phyloP scores from a whole-genome alignment of 345 rosid species.

The Acer negundo region DNA sequence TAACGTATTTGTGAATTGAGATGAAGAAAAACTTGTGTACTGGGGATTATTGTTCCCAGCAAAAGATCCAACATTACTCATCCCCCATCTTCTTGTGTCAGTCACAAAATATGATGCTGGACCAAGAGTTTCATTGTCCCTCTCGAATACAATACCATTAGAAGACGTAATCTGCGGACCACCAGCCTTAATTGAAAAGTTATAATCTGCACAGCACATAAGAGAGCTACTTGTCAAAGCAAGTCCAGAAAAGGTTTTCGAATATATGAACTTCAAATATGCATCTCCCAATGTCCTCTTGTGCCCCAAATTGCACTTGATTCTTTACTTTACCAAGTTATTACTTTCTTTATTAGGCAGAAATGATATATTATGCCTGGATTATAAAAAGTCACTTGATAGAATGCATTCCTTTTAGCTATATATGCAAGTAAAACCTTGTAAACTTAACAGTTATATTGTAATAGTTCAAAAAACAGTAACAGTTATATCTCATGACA shows the following conservation, averaged over 20 bases:
- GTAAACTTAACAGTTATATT: too few species aligned
- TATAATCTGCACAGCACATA: conserved; percentile 40
- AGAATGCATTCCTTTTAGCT: not conserved
- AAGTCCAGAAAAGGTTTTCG: not conserved
- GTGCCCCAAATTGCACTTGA: not conserved
- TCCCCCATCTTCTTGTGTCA: conserved; percentile 43
- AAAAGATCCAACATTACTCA: conserved; percentile 48
- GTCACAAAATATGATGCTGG: conserved; percentile 59
- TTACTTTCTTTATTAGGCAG: not conserved
- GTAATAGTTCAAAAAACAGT: too few species aligned
- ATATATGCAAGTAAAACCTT: not conserved
- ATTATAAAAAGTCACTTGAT: not conserved
- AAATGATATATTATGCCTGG: not conserved
- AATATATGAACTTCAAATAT: not conserved
- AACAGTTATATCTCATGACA: too few species aligned
- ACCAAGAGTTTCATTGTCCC: conserved; percentile 54
- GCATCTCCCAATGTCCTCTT: not conserved
- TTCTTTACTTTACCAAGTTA: not conserved
- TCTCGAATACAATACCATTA: conserved; percentile 41
- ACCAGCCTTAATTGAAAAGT: conserved; percentile 61
- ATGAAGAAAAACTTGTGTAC: conserved; percentile 27
- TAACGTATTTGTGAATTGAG: conserved; percentile 40
- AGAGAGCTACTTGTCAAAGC: not conserved
- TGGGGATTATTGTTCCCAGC: conserved; percentile 30
- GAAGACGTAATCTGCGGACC: conserved; percentile 53